Conservation (phyloP, 176 grass and related monocot genomes). For the Juncus inflexus region DNA sequence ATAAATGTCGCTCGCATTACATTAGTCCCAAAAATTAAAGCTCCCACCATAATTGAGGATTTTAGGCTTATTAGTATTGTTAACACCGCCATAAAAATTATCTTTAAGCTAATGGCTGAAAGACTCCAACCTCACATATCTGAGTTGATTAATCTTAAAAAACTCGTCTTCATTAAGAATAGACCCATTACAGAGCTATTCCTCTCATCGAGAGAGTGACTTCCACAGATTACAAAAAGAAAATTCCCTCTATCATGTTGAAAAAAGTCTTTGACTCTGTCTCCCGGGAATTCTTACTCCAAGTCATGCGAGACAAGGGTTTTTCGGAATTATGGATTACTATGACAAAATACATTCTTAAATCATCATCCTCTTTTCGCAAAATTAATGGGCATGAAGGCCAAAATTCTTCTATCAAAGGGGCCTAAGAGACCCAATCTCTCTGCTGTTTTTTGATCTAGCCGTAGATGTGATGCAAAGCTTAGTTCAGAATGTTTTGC, state of each 20-base stretch:
- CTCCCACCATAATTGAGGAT: not conserved
- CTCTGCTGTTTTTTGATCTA: not conserved
- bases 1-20: not conserved
- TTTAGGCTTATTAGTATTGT: not conserved
- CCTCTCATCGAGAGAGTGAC: not conserved
- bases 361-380: not conserved
- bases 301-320: not conserved
- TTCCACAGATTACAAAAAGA: not conserved
- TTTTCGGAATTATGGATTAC: not conserved
- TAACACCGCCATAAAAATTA: not conserved
- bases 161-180: not conserved
- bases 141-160: not conserved
- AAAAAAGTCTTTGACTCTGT: not conserved
- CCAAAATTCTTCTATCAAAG: not conserved
- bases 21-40: not conserved
- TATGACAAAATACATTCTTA: not conserved
- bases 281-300: not conserved
- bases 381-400: not conserved
- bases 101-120: not conserved
- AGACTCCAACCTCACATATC: not conserved
- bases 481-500: not conserved
- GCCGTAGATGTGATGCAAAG: not conserved
- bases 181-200: not conserved
- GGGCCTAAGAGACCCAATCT: conserved; percentile 8
- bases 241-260: not conserved